Evolutionary conservation across 352 stramenopile species (phyloP), one percentile per base, ranked within the genome.

Genomic region (Pythium oligandrum): DNA sequence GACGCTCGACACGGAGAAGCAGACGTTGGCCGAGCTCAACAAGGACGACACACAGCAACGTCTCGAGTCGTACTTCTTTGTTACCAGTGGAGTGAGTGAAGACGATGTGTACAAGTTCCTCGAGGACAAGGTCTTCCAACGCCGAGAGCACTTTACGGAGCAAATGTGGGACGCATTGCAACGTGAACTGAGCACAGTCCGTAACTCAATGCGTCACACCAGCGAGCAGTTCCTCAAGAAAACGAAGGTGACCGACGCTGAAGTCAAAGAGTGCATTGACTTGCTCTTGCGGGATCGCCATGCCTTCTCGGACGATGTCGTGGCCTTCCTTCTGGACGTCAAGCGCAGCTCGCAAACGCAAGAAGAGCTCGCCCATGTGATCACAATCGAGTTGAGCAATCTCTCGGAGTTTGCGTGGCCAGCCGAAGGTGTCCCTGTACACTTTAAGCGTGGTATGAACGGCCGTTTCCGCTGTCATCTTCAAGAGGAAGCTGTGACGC

Each of bases 331-430:
- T 30, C 53, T 42, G 10, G 66, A 78, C 48, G 66, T 67, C 17
- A 52, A 63, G 34, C 39, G 61, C 39, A 76, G 68, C 54, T 44
- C 55, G 4, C 36, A 61, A 37, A 70, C 74, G 42, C 63, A 75
- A 33, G 56, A 63, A 30, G 68, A 81, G 54, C 61, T 78, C 33
- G 61, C 68, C 1, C 57, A 78, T 32, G 71, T 81, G 31, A 56
- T 81, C 26, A 81, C 68, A 10, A 81, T 81, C 38, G 59, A 81
- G 48, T 32, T 81, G 32, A 70, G 65, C 53, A 78, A 81, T 46
- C 37, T 76, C 38, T 45, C 37, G 3, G 71, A 78, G 34, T 81
- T 74, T 60, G 40, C 30, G 31, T 81, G 71, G 68, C 55, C 66
- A 4, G 51, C 53, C 32, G 44, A 55, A 3, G 71, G 71, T n/a